phyloP scores from a whole-genome alignment of 306 rosid genomes.

The Medicago arabica region DNA sequence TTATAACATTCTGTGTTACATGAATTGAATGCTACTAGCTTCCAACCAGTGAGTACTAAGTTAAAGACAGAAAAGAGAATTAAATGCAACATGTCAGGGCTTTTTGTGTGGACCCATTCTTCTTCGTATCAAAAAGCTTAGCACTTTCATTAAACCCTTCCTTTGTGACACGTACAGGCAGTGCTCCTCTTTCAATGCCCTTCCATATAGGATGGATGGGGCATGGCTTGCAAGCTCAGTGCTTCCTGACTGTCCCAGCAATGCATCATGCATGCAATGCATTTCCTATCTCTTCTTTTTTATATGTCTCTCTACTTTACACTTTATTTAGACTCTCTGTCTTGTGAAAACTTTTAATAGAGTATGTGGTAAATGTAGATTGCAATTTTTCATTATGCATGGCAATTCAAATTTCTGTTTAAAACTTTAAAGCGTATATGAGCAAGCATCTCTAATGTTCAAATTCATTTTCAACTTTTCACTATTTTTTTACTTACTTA shows the following conservation, averaged over 20 bases:
- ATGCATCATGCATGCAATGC: conserved; percentile 39
- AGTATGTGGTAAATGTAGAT: background rate
- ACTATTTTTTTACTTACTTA: too few species aligned
- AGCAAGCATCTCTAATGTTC: too few species aligned
- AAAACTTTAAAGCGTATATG: too few species aligned
- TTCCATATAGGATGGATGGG: conserved; percentile 38
- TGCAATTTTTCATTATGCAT: conserved; percentile 39
- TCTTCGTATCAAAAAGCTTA: conserved; percentile 34
- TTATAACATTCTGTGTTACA: conserved; percentile 40
- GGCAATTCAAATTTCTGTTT: background rate
- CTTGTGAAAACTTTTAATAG: background rate
- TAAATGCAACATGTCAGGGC: conserved; percentile 50
- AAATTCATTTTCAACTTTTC: too few species aligned
- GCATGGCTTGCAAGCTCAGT: conserved; percentile 39
- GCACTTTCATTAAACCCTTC: conserved; percentile 25
- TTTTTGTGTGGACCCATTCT: conserved; percentile 44
- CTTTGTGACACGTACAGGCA: conserved; percentile 28
- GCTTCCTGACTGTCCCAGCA: conserved; percentile 42
- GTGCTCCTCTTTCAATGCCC: conserved; percentile 35
- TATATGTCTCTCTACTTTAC: conserved; percentile 33
- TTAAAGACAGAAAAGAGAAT: conserved; percentile 43
- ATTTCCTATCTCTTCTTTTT: conserved; percentile 29
- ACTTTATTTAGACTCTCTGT: conserved; percentile 21
- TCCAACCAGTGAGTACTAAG: background rate
- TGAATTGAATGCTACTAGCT: conserved; percentile 35